These are phyloP conservation scores for Elongisporangium prolatum DNA, from an alignment of 352 stramenopile species.

Conservation along the genomic window DNA sequence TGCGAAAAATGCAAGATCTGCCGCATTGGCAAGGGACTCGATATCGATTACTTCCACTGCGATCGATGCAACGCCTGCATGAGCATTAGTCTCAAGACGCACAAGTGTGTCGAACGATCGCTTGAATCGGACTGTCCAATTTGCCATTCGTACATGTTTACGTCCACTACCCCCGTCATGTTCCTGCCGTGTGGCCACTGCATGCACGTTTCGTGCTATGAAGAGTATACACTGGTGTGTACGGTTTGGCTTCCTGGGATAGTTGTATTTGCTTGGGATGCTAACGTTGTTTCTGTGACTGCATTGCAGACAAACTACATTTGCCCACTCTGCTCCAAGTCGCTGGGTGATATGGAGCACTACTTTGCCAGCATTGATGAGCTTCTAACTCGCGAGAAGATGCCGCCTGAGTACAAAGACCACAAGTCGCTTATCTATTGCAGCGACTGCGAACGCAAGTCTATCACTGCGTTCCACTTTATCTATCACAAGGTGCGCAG, in stretches of 20 bases:
- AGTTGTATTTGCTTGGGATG: neutral
- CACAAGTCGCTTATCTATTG: slow-evolving; percentile 76
- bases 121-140: slow-evolving; percentile 95
- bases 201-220: slow-evolving; percentile 96
- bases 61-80: slow-evolving; percentile 98
- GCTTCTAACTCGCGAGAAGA: slow-evolving; percentile 71
- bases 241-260: neutral
- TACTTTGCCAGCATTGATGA: slow-evolving; percentile 88
- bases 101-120: slow-evolving; percentile 94
- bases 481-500: slow-evolving; percentile 78
- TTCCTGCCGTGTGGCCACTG: slow-evolving; percentile 94
- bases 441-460: slow-evolving; percentile 85
- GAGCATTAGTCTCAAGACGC: slow-evolving; percentile 84
- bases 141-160: slow-evolving; percentile 95
- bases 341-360: slow-evolving; percentile 91
- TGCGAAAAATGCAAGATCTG: slow-evolving; percentile 98
- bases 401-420: slow-evolving; percentile 74
- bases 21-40: slow-evolving; percentile 91
- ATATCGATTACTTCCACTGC: slow-evolving; percentile 98
- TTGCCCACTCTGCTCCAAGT: slow-evolving; percentile 94
- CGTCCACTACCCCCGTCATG: slow-evolving; percentile 93
- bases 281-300: slow-evolving; percentile 6
- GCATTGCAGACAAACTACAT: slow-evolving; percentile 87
- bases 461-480: slow-evolving; percentile 79
- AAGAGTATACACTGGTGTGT: slow-evolving; percentile 87